Evolutionary conservation across 1,284 basidiomycete species (phyloP), one percentile per base, ranked within the genome.

Genomic region (Thecaphora frezii): DNA sequence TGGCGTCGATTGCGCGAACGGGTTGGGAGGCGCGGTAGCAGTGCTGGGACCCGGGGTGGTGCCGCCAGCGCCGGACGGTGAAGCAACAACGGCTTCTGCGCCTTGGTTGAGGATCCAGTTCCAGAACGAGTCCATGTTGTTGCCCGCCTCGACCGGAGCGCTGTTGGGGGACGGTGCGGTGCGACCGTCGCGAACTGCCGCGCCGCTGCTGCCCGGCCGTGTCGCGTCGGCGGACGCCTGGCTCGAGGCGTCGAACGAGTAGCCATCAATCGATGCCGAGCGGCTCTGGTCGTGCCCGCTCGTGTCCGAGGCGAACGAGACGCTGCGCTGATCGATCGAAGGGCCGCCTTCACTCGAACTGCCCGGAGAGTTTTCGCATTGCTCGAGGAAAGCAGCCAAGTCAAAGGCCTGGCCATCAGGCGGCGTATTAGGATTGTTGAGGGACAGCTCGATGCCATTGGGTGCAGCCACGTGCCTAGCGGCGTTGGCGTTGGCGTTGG

Each of bases 101-200:
- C 69, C 71, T 44, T 73, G 71, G 10, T 54, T 62, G 23, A 73
- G 61, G 49, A 73, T 60, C 71, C 71, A 73, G 52, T 66, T 71
- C 69, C 69, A 73, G 52, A 73, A 73, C 23, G 61, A 64, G 38
- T 73, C 70, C 58, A 73, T 58, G 24, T 54, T 51, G 44, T 16
- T 33, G 43, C 16, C 39, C 22, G n/a, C 13, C 22, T 22, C 36
- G 13, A 46, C 9, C 22, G 44, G 38, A 14, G 40, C 30, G 24
- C 30, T 22, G 51, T 23, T 24, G n/a, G 24, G 12, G 23, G 39
- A 16, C 16, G 23, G 19, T 25, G 41, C 44, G 43, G 24, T 33
- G 48, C 24, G 44, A 33, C 43, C 39, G 41, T n/a, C 33, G 39
- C 28, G 24, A 36, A 39, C 44, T 26, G 30, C 24, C n/a, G n/a